Base-by-base conservation (phyloP, 2,329 filamentous ascomycete species). In the Aspergillus alliaceus region DNA sequence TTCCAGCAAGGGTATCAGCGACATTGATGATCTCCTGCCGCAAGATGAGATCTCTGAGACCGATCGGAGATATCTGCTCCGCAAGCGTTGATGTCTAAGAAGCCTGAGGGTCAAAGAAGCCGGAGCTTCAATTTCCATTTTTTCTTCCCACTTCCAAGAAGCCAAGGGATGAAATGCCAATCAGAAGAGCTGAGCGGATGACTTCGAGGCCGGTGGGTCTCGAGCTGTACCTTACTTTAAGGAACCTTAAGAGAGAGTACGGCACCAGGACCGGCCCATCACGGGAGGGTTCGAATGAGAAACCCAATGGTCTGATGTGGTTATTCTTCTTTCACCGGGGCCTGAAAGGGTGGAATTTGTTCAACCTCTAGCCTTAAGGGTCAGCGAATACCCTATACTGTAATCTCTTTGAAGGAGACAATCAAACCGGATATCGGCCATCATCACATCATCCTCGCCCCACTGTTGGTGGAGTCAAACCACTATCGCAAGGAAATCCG, bases 31-130 rank as follows among this genome's bases (percentile, higher is more conserved):
- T 29, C 24, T 27, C 8, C 29, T 31, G 8, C 14, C 44, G 25
- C 25, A 31, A n/a, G 52, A 50, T 48, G 51, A 44, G 50, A 54
- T 32, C 42, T 31, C 35, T 29, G 22, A 51, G 40, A 31, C 52
- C 57, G 39, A 58, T 54, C 62, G 62, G 62, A 64, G 60, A 60
- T 60, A 56, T 54, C 52, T 64, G 53, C 50, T 64, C 60, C 62
- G 62, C 57, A 59, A 54, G 53, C 46, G 31, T 58, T 32, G 27
- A 48, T 48, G 32, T 48, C 32, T 48, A 22, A 56, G 47, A 53
- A 37, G 53, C 48, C 42, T n/a, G 53, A 48, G 56, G 59, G 42
- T 31, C 42, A 35, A 44, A 24, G 39, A 12, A 32, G 22, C 50
- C 51, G 58, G 58, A 47, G 27, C 44, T 48, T 27, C 52, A 46